These are phyloP conservation scores for Solanum hybrid DNA, from an alignment of 305 asterid species.

Conservation along the genomic window DNA sequence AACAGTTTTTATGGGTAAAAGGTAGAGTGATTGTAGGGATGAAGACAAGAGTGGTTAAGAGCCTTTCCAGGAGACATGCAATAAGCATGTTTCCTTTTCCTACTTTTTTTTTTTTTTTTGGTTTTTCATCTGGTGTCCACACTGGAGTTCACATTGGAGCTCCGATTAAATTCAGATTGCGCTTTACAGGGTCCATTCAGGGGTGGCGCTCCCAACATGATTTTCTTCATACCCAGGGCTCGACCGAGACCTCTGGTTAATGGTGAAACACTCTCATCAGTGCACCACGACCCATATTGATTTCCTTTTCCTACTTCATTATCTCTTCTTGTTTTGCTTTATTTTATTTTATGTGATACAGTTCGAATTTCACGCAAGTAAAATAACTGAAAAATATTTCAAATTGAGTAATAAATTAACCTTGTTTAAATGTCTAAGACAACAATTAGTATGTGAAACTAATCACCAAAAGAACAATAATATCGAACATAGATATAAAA, in stretches of 20 bases:
- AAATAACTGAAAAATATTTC: neutral
- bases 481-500: neutral
- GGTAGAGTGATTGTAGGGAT: neutral
- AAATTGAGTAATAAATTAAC: neutral
- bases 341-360: neutral
- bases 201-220: too few species aligned
- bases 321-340: neutral
- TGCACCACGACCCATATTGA: too few species aligned
- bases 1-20: neutral
- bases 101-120: too few species aligned
- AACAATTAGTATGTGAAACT: neutral
- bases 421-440: neutral
- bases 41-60: neutral
- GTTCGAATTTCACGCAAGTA: neutral
- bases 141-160: too few species aligned
- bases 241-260: too few species aligned
- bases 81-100: neutral
- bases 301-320: neutral
- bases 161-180: too few species aligned
- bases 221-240: too few species aligned
- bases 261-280: too few species aligned
- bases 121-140: too few species aligned
- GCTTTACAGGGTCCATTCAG: too few species aligned
- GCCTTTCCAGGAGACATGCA: neutral
- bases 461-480: neutral